These are phyloP conservation scores for Ceratonia siliqua DNA, from an alignment of 306 rosid species.

Conservation along the genomic window DNA sequence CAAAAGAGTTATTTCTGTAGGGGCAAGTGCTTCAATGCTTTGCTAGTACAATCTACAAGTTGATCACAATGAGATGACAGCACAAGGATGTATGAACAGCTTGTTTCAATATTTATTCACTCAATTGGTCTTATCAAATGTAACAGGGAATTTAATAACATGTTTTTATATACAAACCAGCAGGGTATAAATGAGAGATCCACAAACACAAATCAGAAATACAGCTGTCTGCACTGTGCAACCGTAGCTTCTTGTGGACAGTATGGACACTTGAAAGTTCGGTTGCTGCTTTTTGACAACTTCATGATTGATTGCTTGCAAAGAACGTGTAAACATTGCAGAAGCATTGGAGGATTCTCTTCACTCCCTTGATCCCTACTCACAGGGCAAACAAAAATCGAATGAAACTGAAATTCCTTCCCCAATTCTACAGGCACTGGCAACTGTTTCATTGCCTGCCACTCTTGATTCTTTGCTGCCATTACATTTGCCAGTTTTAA, in stretches of 20 bases:
- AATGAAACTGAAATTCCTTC: constrained; percentile 79
- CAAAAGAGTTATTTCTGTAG: background rate
- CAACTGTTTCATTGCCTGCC: constrained; percentile 75
- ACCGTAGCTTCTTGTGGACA: constrained; percentile 68
- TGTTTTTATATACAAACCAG: no score
- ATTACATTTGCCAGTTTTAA: constrained; percentile 74
- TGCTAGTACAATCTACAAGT: background rate
- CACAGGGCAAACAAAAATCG: constrained; percentile 80
- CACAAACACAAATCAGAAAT: constrained; percentile 45
- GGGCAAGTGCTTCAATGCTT: background rate
- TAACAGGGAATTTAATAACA: no score
- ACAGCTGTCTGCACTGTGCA: constrained; percentile 59
- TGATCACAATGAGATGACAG: background rate
- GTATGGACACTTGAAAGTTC: constrained; percentile 76
- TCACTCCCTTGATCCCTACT: constrained; percentile 75
- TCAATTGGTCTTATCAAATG: constrained; percentile 34
- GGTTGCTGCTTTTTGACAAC: constrained; percentile 65
- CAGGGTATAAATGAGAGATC: no score
- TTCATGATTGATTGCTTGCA: constrained; percentile 78
- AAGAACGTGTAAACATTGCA: constrained; percentile 78
- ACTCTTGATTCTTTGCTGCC: constrained; percentile 76
- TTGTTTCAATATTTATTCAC: constrained; percentile 40
- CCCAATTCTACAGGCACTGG: constrained; percentile 78
- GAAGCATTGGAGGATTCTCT: constrained; percentile 82
- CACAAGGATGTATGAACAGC: constrained; percentile 30